phyloP scores from a whole-genome alignment of 2,329 filamentous ascomycete genomes.

The Nemania sp. region DNA sequence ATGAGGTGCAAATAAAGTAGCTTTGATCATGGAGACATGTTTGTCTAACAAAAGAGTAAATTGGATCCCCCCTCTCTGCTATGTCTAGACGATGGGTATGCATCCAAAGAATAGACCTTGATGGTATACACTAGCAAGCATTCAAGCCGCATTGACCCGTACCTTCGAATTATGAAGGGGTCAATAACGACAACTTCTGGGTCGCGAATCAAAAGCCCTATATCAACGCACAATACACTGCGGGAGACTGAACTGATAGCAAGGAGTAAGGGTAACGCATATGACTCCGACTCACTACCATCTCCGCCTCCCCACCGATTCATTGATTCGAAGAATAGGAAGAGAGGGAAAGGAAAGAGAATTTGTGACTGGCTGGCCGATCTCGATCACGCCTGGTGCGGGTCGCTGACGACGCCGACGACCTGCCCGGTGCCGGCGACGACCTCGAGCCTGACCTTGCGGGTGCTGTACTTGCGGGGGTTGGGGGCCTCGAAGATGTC shows the following conservation, averaged over 20 bases:
- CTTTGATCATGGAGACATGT: slow-evolving; percentile 6
- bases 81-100: no score
- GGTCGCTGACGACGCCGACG: slow-evolving; percentile 30
- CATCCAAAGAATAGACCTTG: no score
- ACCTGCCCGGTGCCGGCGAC: slow-evolving; percentile 43
- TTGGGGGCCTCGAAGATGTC: slow-evolving; percentile 40
- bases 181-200: no score
- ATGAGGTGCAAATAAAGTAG: no score
- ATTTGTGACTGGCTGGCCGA: not conserved
- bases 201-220: not conserved
- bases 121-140: no score
- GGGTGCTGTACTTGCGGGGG: slow-evolving; percentile 45
- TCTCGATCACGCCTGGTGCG: slow-evolving; percentile 17
- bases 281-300: no score
- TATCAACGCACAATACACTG: not conserved
- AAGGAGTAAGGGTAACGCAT: not conserved
- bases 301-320: not conserved
- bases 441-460: slow-evolving; percentile 57
- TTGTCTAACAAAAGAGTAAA: no score
- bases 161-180: no score
- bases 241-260: not conserved
- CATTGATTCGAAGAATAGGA: not conserved
- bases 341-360: no score
- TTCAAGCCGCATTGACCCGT: no score
- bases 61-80: no score